phyloP scores from a whole-genome alignment of 176 grass and related monocot genomes.

The Oryza brachyantha region DNA sequence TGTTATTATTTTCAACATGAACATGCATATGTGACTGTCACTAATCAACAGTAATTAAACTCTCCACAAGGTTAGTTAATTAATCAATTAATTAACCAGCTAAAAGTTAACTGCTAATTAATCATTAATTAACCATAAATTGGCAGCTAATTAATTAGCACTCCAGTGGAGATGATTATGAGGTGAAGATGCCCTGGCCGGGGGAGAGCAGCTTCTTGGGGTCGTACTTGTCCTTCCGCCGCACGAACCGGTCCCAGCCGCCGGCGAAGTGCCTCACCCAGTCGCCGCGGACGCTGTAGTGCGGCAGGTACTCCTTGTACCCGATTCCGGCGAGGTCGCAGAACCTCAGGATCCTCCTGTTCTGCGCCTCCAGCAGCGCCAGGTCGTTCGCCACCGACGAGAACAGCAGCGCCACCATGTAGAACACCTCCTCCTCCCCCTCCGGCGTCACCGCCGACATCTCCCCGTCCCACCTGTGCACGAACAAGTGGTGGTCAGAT shows the following conservation, averaged over 20 bases:
- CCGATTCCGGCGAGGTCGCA: constrained; percentile 51
- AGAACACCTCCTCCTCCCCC: constrained; percentile 76
- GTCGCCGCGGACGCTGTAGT: constrained; percentile 34
- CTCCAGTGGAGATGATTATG: neutral
- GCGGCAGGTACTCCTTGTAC: constrained; percentile 69
- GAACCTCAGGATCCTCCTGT: constrained; percentile 56
- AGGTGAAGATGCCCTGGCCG: constrained; percentile 71
- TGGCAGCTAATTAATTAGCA: too few relatives aligned
- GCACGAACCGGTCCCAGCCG: constrained; percentile 58
- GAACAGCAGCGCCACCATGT: constrained; percentile 59
- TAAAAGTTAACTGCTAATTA: neutral
- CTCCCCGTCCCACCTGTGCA: constrained; percentile 55
- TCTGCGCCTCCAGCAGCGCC: constrained; percentile 45
- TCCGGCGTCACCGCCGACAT: constrained; percentile 74
- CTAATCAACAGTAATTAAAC: neutral
- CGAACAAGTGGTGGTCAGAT: too few relatives aligned
- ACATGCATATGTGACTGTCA: neutral
- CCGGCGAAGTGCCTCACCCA: constrained; percentile 73
- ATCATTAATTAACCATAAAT: neutral
- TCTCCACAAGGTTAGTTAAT: neutral
- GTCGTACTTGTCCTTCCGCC: constrained; percentile 80
- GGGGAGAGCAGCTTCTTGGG: constrained; percentile 75
- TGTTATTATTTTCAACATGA: too few relatives aligned
- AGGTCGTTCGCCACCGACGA: constrained; percentile 40
- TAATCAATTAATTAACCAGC: neutral